Base-by-base conservation (phyloP, 148 eudicot genomes). In the Vaccinium macrocarpon region DNA sequence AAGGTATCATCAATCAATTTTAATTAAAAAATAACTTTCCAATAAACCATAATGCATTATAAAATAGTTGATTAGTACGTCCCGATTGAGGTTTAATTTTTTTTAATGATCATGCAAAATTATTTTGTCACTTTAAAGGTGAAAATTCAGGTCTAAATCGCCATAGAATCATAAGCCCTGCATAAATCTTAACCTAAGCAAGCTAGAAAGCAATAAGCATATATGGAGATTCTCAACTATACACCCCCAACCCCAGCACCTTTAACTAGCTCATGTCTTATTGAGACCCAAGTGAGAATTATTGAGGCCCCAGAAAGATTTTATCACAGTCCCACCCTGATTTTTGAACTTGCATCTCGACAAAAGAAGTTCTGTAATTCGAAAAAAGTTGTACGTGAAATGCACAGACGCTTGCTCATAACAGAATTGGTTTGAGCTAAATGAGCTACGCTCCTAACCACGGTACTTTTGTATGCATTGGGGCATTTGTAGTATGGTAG, bases 141-240 rank as follows among this genome's bases (percentile, higher is more conserved):
- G 9, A 32, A 38, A 23, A 72, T 72, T 35, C 10, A 32, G 35
- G 9, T 15, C 46, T 6, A 15, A 35, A 72, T 32, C 3, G 4
- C 5, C 4, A 38, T 5, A 38, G 42, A 38, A 38, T 42, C 46
- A 42, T 42, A 42, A 70, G 46, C 46, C 3, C 8, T 70, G 75
- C 16, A 29, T 27, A 13, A 32, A 32, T 70, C 8, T 29, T 7
- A 32, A 29, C 42, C 42, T 32, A 13, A 29, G 75, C 75, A 27
- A 70, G 25, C 75, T n/a, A 29, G 42, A 27, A 27, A 70, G 21
- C 6, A 4, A 27, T 70, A 14, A 32, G 42, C 38, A 15, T 32
- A 32, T 70, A 10, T 64, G 46, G 75, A 70, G 75, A 70, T 70
- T 70, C 75, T 14, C 46, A 29, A 70, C 75, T 70, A 70, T 32